A percentile compares a stretch with the other conserved stretches of the same genome.
Conservation (phyloP, 2,329 filamentous ascomycete species). For the Aspergillus fumigatiaffinis region DNA sequence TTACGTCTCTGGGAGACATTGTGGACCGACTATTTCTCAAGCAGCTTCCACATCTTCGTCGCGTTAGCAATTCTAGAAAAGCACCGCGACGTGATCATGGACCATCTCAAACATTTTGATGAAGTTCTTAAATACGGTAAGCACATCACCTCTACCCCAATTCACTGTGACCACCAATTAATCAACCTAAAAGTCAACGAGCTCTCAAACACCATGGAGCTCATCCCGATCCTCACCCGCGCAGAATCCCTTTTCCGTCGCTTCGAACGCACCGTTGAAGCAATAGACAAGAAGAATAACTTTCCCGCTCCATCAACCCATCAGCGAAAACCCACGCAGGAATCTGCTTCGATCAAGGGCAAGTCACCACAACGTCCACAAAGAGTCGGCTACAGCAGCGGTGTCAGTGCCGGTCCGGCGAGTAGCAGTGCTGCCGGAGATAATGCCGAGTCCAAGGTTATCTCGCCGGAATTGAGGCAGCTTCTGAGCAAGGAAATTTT, state of each 20-base stretch:
- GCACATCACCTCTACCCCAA: slow-evolving; percentile 26
- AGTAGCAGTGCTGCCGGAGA: background rate
- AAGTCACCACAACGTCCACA: slow-evolving; percentile 25
- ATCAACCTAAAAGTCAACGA: slow-evolving; percentile 70
- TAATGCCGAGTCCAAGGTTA: slow-evolving; percentile 46
- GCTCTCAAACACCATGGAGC: slow-evolving; percentile 85
- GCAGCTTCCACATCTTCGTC: slow-evolving; percentile 91
- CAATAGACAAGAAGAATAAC: slow-evolving; percentile 85
- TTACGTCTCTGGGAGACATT: slow-evolving; percentile 85
- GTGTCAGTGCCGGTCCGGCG: slow-evolving; percentile 11
- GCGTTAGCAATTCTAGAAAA: slow-evolving; percentile 93
- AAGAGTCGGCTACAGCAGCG: slow-evolving; percentile 22
- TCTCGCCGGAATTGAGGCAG: slow-evolving; percentile 60
- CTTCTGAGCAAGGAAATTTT: slow-evolving; percentile 59
- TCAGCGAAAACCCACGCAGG: slow-evolving; percentile 43
- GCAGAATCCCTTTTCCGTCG: slow-evolving; percentile 84
- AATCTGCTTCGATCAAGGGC: slow-evolving; percentile 22
- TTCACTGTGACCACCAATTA: background rate
- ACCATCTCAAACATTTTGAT: slow-evolving; percentile 89
- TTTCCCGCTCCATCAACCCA: slow-evolving; percentile 60
- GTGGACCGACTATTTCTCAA: slow-evolving; percentile 88
- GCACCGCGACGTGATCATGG: slow-evolving; percentile 94
- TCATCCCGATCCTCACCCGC: slow-evolving; percentile 77
- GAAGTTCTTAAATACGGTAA: slow-evolving; percentile 93
- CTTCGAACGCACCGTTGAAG: slow-evolving; percentile 84